phyloP scores from a whole-genome alignment of 106 monocot species.

The Dactylorhiza incarnata region DNA sequence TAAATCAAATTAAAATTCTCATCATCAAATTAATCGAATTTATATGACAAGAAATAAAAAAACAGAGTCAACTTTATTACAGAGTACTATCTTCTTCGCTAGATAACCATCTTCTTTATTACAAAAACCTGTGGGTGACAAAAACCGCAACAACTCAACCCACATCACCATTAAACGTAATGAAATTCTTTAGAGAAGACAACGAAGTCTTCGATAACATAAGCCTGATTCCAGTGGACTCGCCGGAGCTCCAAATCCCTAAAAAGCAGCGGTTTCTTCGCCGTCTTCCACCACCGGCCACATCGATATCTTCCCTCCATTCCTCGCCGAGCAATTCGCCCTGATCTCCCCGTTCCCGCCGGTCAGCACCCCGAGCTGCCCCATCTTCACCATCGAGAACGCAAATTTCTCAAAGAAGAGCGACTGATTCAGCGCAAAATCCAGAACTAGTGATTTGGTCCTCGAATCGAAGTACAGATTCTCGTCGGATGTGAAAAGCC shows the following conservation, averaged over 20 bases:
- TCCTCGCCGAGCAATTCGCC: slow-evolving; percentile 39
- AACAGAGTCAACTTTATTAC: no score
- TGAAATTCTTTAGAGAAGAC: no score
- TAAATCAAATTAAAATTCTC: no score
- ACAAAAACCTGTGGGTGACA: no score
- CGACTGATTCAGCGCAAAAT: slow-evolving; percentile 24
- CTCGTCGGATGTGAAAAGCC: slow-evolving; percentile 52
- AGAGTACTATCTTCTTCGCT: no score
- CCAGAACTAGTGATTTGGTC: slow-evolving; percentile 16
- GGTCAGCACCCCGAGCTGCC: slow-evolving; percentile 25
- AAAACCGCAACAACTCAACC: no score
- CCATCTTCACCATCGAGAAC: slow-evolving; percentile 43
- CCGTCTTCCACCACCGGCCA: slow-evolving; percentile 13
- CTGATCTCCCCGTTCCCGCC: slow-evolving; percentile 31
- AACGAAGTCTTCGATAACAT: no score
- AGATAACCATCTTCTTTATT: no score
- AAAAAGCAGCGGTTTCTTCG: not conserved
- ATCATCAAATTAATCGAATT: no score
- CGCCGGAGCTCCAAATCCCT: not conserved
- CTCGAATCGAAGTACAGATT: slow-evolving; percentile 25
- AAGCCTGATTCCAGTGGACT: no score
- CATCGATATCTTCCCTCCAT: slow-evolving; percentile 3
- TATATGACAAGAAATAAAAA: no score
- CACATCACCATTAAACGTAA: no score
- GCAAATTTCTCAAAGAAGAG: slow-evolving; percentile 39